These are phyloP conservation scores for Hymenoscyphus infarciens DNA, from an alignment of 2,329 filamentous ascomycete genomes.

Conservation along the genomic window DNA sequence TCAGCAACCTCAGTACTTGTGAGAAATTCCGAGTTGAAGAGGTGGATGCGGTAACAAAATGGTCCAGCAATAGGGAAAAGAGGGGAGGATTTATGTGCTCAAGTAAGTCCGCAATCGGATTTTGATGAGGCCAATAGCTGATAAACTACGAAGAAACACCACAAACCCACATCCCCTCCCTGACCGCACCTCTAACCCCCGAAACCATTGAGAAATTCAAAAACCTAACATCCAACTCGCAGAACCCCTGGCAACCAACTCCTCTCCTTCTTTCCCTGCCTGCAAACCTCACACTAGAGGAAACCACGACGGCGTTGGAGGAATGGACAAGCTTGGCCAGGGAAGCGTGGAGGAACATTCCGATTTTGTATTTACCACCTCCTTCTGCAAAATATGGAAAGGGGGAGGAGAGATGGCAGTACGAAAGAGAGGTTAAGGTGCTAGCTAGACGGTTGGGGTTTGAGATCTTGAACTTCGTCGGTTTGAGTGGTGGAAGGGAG, in stretches of 20 bases:
- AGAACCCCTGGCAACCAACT: constrained; percentile 38
- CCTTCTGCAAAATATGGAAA: constrained; percentile 17
- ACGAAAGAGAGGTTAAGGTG: constrained; percentile 34
- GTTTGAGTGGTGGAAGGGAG: constrained; percentile 40
- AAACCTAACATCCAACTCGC: constrained; percentile 29
- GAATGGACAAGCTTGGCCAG: constrained; percentile 40
- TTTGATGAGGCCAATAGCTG: too few species aligned
- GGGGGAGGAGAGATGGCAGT: constrained; percentile 35
- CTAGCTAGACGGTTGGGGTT: constrained; percentile 37
- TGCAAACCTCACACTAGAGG: constrained; percentile 32
- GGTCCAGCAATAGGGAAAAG: constrained; percentile 17
- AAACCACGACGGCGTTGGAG: constrained; percentile 36
- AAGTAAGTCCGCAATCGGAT: too few species aligned
- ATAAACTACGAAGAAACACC: too few species aligned
- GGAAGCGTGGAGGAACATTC: constrained; percentile 37
- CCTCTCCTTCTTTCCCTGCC: constrained; percentile 39
- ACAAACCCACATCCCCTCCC: constrained; percentile 38
- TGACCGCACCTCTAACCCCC: constrained; percentile 33
- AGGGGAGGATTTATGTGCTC: constrained; percentile 16
- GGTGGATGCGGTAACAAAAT: constrained; percentile 22
- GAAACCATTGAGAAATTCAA: constrained; percentile 33
- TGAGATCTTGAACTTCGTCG: constrained; percentile 43
- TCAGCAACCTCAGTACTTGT: constrained; percentile 35
- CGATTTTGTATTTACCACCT: constrained; percentile 42
- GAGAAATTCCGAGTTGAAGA: constrained; percentile 27